These are phyloP conservation scores for Astragalus membranaceus DNA, from an alignment of 306 rosid species.

Conservation along the genomic window DNA sequence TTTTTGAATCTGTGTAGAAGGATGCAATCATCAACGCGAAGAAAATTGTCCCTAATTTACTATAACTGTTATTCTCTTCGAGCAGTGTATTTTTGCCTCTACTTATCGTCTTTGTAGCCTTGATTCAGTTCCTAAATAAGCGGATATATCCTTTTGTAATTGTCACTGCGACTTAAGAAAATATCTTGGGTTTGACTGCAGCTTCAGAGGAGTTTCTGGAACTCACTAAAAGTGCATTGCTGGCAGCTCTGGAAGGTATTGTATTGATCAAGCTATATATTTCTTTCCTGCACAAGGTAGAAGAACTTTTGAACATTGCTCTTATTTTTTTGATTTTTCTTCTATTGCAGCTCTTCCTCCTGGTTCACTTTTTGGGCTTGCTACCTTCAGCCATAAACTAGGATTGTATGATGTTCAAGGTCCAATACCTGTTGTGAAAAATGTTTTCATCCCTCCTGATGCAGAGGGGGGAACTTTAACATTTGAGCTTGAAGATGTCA, in stretches of 20 bases:
- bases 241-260: conserved; percentile 93
- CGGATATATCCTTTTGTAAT: not conserved
- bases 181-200: conserved; percentile 43
- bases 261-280: conserved; percentile 8
- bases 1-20: conserved; percentile 2
- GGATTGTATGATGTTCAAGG: conserved; percentile 96
- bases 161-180: conserved; percentile 10
- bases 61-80: not conserved
- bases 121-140: not conserved
- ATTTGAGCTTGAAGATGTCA: conserved; percentile 86
- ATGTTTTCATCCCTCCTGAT: conserved; percentile 84
- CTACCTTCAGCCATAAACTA: conserved; percentile 93
- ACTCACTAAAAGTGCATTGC: conserved; percentile 85
- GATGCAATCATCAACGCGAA: conserved; percentile 15
- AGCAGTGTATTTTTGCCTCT: not conserved
- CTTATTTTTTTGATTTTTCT: conserved; percentile 10
- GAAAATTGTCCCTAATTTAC: not conserved
- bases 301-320: conserved; percentile 10
- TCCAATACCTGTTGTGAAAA: conserved; percentile 84
- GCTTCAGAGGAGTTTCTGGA: conserved; percentile 97
- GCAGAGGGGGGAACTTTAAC: conserved; percentile 68
- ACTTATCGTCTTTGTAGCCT: not conserved
- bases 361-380: conserved; percentile 96
- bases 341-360: conserved; percentile 75
- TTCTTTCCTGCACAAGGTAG: conserved; percentile 16